A percentile compares a stretch with the other conserved stretches of the same genome.
Evolutionary conservation across 345 rosid genomes (phyloP).

Genomic region (Ceriops zippeliana): DNA sequence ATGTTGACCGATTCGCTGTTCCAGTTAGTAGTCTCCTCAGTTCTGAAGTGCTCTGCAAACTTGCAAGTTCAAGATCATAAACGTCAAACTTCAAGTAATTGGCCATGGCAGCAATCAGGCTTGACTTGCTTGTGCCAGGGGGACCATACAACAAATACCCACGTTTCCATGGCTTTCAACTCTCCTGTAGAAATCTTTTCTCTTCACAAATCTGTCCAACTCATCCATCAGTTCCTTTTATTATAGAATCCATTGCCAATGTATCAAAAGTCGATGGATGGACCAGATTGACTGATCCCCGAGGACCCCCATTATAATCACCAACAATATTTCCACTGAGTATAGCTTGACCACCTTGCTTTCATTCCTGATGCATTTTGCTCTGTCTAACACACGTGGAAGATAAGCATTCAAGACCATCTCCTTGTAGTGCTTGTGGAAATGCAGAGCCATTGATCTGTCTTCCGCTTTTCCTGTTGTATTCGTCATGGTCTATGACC

Average conservation of each 20-base stretch:
- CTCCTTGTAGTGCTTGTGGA: conserved; percentile 21
- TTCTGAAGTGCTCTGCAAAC: conserved; percentile 1
- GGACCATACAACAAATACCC: conserved; percentile 29
- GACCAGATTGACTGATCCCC: conserved; percentile 15
- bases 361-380: conserved; percentile 16
- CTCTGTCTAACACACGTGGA: conserved; percentile 14
- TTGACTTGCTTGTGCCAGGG: conserved; percentile 28
- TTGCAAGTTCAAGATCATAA: conserved; percentile 21
- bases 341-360: conserved; percentile 20
- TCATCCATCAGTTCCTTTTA: conserved; percentile 27
- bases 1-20: conserved; percentile 14
- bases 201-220: conserved; percentile 26
- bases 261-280: conserved; percentile 35
- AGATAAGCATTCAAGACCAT: conserved; percentile 15
- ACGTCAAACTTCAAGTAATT: not conserved
- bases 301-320: no score
- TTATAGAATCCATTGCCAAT: conserved; percentile 18
- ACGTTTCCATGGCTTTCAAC: conserved; percentile 28
- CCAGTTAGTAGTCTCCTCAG: conserved; percentile 15
- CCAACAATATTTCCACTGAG: conserved; percentile 12
- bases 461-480: not conserved
- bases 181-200: conserved; percentile 19
- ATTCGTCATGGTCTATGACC: not conserved
- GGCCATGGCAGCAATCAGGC: conserved; percentile 6
- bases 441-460: conserved; percentile 14